Evolutionary conservation across 2,329 filamentous ascomycete genomes (phyloP), one percentile per base, ranked within the genome.

Genomic region (Fusarium veterinarium): DNA sequence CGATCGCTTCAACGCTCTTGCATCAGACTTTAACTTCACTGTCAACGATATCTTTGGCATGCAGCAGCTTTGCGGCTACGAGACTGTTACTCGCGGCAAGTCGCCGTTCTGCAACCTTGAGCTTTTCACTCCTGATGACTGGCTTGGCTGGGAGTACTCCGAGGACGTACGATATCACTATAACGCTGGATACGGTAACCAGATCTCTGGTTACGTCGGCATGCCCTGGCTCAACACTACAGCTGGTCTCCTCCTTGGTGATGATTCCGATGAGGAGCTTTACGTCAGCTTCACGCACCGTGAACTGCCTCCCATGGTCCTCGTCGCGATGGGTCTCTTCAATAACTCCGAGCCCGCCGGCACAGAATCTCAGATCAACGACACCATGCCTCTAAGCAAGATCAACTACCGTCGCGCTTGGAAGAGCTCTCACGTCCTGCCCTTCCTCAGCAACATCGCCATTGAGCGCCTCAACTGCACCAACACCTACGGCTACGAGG

Each of bases 211-310:
- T 0, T 84, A 84, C 23, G 84, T 92, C 10, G 91, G 91, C 4
- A 86, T 89, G 59, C 91, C 91, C 0, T 93, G 91, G 91, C 77
- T 92, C 10, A 91, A 91, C 70, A 87, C 90, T 0, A 90, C 90
- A 1, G 84, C 89, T 0, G 75, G 81, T 14, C 81, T 89, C 0
- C 81, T 91, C 14, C 76, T 89, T 58, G 79, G 74, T 31, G 69
- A 80, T 3, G 73, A 78, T 2, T 72, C 79, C 0, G 77, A 80
- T 10, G 78, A 92, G 75, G 89, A 92, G 62, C 83, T 93, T 12
- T 91, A 90, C 76, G 84, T 92, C 44, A 90, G 89, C 58, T 93
- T 93, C 81, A 92, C 91, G 0, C 91, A 93, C 78, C 88, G 91
- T 25, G 91, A 93, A 78, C 82, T 93, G 5, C 91, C 91, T 3